A percentile compares a stretch with the other conserved stretches of the same genome.
Conservation (phyloP, 2,329 filamentous ascomycete genomes). For the Cytospora paraplurivora region DNA sequence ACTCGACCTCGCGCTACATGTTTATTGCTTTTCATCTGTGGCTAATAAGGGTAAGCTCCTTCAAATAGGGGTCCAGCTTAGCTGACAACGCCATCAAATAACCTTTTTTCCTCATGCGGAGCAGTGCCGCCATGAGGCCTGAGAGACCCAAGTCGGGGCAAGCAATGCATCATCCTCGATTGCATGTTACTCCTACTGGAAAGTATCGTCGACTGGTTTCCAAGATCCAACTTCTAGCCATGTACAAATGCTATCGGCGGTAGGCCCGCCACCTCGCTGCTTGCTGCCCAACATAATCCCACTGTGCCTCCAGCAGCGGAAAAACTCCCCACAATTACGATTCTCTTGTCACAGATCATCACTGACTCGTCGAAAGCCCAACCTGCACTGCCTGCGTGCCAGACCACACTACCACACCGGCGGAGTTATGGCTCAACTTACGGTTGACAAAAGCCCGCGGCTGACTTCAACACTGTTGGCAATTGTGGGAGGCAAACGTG, state of each 20-base stretch:
- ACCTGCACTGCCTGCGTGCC: background rate
- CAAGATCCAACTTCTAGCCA: background rate
- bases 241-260: background rate
- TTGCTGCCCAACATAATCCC: background rate
- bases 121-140: slow-evolving; percentile 1
- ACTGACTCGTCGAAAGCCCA: slow-evolving; percentile 11
- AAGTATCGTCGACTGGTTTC: background rate
- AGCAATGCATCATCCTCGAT: background rate
- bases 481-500: slow-evolving; percentile 7
- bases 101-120: background rate
- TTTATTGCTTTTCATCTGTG: slow-evolving; percentile 12
- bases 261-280: background rate
- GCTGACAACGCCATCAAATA: slow-evolving; percentile 9
- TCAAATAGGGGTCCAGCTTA: background rate
- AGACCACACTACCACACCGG: slow-evolving; percentile 5
- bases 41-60: slow-evolving; percentile 12
- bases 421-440: slow-evolving; percentile 1
- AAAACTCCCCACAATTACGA: slow-evolving; percentile 8
- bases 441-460: slow-evolving; percentile 10
- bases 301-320: slow-evolving; percentile 2
- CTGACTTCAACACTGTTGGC: slow-evolving; percentile 11
- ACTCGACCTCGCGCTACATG: background rate
- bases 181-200: background rate
- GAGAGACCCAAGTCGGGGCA: background rate
- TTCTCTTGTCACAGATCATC: slow-evolving; percentile 4